Evolutionary conservation across 495 filamentous ascomycete genomes (phyloP).

Genomic region (Parachaetomium inaequale): DNA sequence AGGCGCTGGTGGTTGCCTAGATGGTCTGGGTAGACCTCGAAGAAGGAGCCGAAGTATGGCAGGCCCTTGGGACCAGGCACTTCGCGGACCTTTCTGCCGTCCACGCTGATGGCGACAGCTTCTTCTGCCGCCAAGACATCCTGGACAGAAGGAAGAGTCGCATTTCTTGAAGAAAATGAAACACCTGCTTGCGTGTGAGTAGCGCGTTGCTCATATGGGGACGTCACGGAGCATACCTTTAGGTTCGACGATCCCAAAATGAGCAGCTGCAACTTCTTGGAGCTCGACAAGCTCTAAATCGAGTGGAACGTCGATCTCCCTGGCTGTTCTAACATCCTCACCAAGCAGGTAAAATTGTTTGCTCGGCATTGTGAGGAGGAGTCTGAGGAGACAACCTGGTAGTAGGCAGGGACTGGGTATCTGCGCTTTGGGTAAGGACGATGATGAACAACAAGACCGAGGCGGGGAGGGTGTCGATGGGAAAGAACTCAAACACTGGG

Average conservation of each 20-base stretch:
- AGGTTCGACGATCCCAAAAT: neutral
- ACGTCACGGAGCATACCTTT: neutral
- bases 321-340: neutral
- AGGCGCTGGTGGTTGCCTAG: constrained; percentile 57
- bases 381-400: neutral
- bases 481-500: neutral
- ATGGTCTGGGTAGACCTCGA: constrained; percentile 57
- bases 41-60: constrained; percentile 50
- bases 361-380: neutral
- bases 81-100: constrained; percentile 43
- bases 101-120: constrained; percentile 43
- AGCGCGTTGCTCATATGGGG: neutral
- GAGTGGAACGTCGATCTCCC: neutral
- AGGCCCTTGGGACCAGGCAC: constrained; percentile 46
- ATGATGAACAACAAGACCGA: neutral
- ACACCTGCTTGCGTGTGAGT: neutral
- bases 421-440: neutral
- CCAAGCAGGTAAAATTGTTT: neutral
- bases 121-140: constrained; percentile 31
- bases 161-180: constrained; percentile 16
- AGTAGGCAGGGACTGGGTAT: neutral
- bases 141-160: constrained; percentile 16
- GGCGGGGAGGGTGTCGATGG: neutral
- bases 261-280: neutral
- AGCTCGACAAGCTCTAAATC: neutral